Percentiles rank a stretch among this genome's conserved stretches.
phyloP scores from a whole-genome alignment of 345 rosid species.

The Abelmoschus esculentus region DNA sequence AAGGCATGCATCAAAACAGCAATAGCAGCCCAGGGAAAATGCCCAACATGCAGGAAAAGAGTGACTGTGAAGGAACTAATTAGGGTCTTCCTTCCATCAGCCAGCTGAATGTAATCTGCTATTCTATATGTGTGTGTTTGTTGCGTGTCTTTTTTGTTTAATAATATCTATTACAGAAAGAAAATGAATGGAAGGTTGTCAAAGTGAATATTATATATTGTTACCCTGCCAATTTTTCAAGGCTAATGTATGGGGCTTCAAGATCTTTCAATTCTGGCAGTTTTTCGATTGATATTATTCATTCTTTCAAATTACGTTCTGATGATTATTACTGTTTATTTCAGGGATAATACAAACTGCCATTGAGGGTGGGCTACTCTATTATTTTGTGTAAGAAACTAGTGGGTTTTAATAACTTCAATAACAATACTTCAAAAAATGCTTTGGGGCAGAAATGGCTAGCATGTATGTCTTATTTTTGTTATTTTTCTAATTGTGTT shows the following conservation, averaged over 20 bases:
- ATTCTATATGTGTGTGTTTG: background rate
- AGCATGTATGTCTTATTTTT: too few species aligned
- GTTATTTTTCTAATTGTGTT: too few species aligned
- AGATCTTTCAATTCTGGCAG: background rate
- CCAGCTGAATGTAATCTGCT: constrained; percentile 34
- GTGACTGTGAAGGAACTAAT: constrained; percentile 53
- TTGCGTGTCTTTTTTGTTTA: background rate
- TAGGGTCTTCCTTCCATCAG: constrained; percentile 81
- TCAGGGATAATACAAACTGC: constrained; percentile 16
- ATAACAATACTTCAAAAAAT: too few species aligned
- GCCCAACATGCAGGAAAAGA: constrained; percentile 86
- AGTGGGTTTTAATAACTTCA: too few species aligned
- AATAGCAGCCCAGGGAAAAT: constrained; percentile 47
- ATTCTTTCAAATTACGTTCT: background rate
- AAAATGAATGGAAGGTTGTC: background rate
- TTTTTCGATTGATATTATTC: background rate
- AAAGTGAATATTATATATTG: background rate
- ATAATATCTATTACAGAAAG: background rate
- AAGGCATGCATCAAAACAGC: constrained; percentile 59
- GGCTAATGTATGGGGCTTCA: background rate
- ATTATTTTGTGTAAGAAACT: too few species aligned
- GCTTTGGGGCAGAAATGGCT: too few species aligned
- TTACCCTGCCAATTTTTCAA: background rate
- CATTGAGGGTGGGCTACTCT: background rate
- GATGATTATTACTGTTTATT: background rate